Conservation (phyloP, 140 eudicot genomes). For the Ambrosia hybrid region DNA sequence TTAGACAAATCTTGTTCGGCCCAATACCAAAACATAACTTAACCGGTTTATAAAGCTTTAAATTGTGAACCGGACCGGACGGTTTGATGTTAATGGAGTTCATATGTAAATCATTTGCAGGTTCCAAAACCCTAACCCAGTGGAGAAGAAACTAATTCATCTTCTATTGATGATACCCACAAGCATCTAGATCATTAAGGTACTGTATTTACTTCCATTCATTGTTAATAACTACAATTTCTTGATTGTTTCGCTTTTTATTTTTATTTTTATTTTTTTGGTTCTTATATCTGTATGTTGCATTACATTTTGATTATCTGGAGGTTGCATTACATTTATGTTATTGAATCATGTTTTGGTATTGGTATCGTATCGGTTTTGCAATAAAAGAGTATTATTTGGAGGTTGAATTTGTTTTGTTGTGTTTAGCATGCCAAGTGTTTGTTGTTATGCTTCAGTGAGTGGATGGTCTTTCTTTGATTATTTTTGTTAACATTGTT, state of each 20-base stretch:
- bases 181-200: slow-evolving; percentile 11
- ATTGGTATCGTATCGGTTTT: not conserved
- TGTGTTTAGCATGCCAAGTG: slow-evolving; percentile 20
- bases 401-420: not conserved
- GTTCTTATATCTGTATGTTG: not conserved
- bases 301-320: not conserved
- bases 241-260: not conserved
- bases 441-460: slow-evolving; percentile 25
- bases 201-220: slow-evolving; percentile 14
- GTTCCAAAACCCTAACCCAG: slow-evolving; percentile 7
- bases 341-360: not conserved
- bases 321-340: not conserved
- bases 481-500: not conserved
- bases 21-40: too few relatives aligned
- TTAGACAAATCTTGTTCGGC: too few relatives aligned
- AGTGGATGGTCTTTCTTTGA: not conserved
- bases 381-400: not conserved
- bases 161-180: not conserved
- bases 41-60: not conserved
- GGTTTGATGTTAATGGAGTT: not conserved
- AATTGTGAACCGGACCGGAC: not conserved
- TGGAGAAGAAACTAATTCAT: slow-evolving; percentile 4
- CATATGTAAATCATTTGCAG: slow-evolving; percentile 15
- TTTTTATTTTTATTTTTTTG: not conserved
- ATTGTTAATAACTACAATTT: not conserved